These are phyloP conservation scores for Amborella trichopoda DNA, from an alignment of 164 flowering plant genomes.

Conservation along the genomic window DNA sequence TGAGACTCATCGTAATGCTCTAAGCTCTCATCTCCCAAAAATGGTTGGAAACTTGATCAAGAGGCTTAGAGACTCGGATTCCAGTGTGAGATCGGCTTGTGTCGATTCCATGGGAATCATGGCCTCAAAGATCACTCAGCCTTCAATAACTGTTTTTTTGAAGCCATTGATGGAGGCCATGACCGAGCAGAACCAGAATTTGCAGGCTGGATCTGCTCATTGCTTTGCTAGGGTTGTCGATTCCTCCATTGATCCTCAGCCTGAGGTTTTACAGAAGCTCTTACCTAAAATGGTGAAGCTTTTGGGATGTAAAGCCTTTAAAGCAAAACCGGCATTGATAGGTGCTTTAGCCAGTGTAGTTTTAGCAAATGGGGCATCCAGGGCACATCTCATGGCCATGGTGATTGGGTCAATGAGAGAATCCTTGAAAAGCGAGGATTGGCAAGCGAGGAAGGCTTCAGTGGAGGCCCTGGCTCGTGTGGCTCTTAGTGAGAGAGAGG, in stretches of 20 bases:
- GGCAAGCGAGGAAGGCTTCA: conserved; percentile 83
- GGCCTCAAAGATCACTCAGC: conserved; percentile 29
- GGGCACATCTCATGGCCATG: conserved; percentile 21
- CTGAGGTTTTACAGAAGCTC: conserved; percentile 30
- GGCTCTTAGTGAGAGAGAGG: conserved; percentile 54
- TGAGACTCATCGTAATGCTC: conserved; percentile 29
- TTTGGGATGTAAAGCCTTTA: conserved; percentile 43
- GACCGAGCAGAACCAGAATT: conserved; percentile 53
- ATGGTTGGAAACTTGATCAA: conserved; percentile 37
- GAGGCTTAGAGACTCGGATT: conserved; percentile 68
- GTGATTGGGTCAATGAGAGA: conserved; percentile 44
- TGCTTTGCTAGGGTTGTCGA: conserved; percentile 70
- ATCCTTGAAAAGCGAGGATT: conserved; percentile 63
- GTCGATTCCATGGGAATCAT: conserved; percentile 30
- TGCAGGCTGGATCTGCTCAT: conserved; percentile 68
- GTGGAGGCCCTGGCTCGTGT: conserved; percentile 58
- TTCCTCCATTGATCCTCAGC: conserved; percentile 45
- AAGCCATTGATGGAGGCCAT: conserved; percentile 58
- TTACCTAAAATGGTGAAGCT: conserved; percentile 56
- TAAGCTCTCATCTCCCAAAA: conserved; percentile 49
- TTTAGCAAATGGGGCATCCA: conserved; percentile 31
- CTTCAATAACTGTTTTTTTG: conserved; percentile 33
- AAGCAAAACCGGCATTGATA: conserved; percentile 62
- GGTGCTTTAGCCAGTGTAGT: conserved; percentile 52
- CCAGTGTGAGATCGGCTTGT: conserved; percentile 60